These are phyloP conservation scores for Lachnellula arida DNA, from an alignment of 2,329 filamentous ascomycete species.

Conservation along the genomic window DNA sequence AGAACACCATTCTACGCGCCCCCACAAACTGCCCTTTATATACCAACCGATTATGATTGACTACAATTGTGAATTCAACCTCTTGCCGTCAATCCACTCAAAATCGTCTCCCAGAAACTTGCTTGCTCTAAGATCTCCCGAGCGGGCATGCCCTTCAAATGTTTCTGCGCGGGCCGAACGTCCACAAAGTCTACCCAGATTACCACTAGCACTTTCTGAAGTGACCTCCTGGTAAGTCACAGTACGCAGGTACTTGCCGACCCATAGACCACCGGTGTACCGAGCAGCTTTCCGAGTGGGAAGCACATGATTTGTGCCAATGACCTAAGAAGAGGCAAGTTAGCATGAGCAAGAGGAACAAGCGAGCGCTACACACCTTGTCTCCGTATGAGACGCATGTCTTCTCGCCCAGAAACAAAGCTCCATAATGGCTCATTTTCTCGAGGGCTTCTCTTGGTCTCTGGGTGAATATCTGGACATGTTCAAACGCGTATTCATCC, in stretches of 20 bases:
- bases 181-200: slow-evolving; percentile 45
- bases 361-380: slow-evolving; percentile 35
- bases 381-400: slow-evolving; percentile 51
- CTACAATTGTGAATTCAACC: not conserved
- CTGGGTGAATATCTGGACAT: slow-evolving; percentile 47
- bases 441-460: slow-evolving; percentile 43
- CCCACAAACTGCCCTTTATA: too few relatives aligned
- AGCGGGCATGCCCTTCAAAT: slow-evolving; percentile 50
- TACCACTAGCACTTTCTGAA: slow-evolving; percentile 39
- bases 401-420: slow-evolving; percentile 46
- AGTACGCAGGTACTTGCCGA: slow-evolving; percentile 49
- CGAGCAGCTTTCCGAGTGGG: slow-evolving; percentile 44
- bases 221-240: slow-evolving; percentile 50
- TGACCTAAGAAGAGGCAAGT: slow-evolving; percentile 35
- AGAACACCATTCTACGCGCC: too few relatives aligned
- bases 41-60: too few relatives aligned
- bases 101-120: slow-evolving; percentile 39
- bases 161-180: slow-evolving; percentile 45
- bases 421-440: slow-evolving; percentile 48
- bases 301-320: slow-evolving; percentile 51
- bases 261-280: slow-evolving; percentile 50
- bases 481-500: slow-evolving; percentile 45
- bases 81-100: slow-evolving; percentile 37
- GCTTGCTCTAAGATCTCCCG: slow-evolving; percentile 44
- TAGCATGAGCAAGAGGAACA: not conserved